phyloP scores from a whole-genome alignment of 176 grass and related monocot genomes.

The Hordeum marinum region DNA sequence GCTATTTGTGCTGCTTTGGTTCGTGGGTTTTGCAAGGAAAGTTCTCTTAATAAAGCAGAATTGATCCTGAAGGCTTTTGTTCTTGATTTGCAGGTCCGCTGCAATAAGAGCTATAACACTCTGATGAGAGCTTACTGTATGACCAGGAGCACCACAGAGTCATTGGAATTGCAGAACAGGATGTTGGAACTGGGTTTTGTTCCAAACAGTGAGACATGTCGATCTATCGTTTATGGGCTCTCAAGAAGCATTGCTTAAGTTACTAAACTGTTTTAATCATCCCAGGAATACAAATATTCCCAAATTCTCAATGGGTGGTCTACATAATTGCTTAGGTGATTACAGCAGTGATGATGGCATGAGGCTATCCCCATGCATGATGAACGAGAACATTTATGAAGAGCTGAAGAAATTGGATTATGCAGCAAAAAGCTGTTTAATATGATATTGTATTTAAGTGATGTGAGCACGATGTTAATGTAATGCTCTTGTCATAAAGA shows the following conservation, averaged over 20 bases:
- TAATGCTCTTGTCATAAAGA: neutral
- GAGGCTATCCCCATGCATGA: neutral
- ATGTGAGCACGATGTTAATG: neutral
- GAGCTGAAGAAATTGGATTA: neutral
- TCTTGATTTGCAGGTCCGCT: constrained; percentile 53
- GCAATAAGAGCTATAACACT: constrained; percentile 57
- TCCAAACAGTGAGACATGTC: constrained; percentile 68
- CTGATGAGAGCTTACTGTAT: constrained; percentile 58
- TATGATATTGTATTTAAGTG: neutral
- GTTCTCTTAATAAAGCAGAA: constrained; percentile 60
- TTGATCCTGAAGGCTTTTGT: constrained; percentile 49
- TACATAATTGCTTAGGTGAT: neutral
- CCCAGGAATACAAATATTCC: neutral
- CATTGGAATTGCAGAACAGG: constrained; percentile 61
- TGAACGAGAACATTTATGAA: neutral
- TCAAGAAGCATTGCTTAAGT: constrained; percentile 40
- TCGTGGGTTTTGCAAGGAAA: constrained; percentile 56
- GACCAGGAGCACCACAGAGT: constrained; percentile 36
- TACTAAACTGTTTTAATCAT: neutral
- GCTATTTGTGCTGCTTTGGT: constrained; percentile 71
- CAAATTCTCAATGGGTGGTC: neutral
- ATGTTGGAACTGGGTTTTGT: constrained; percentile 72
- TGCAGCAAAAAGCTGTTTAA: neutral
- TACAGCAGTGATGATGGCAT: neutral
- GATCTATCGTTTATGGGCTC: constrained; percentile 55